Conservation (phyloP, 2,329 filamentous ascomycete species). For the Pseudogymnoascus destructans region DNA sequence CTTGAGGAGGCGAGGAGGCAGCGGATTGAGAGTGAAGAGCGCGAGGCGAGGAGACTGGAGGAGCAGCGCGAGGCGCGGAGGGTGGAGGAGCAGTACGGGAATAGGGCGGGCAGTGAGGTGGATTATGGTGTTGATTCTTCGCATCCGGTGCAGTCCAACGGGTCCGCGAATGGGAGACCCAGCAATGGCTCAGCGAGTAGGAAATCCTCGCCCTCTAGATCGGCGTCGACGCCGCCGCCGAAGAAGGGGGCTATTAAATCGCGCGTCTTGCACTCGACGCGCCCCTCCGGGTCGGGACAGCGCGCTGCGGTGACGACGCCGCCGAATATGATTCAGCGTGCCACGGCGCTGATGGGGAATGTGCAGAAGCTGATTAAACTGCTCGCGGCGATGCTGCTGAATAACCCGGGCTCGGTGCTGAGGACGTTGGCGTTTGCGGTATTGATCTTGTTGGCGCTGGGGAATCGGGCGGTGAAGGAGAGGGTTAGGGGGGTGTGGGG, state of each 20-base stretch:
- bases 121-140: slow-evolving; percentile 57
- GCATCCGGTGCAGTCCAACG: slow-evolving; percentile 13
- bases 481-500: slow-evolving; percentile 64
- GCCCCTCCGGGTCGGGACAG: slow-evolving; percentile 13
- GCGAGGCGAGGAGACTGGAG: slow-evolving; percentile 22
- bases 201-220: slow-evolving; percentile 23
- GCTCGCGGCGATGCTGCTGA: slow-evolving; percentile 36
- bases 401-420: slow-evolving; percentile 44
- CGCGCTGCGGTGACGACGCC: slow-evolving; percentile 13
- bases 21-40: slow-evolving; percentile 46
- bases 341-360: slow-evolving; percentile 39
- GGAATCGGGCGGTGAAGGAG: slow-evolving; percentile 61
- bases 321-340: slow-evolving; percentile 25
- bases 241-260: slow-evolving; percentile 13
- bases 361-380: slow-evolving; percentile 39
- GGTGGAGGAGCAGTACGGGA: slow-evolving; percentile 30
- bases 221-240: slow-evolving; percentile 21
- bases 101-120: slow-evolving; percentile 43
- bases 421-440: slow-evolving; percentile 65
- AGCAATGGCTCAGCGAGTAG: slow-evolving; percentile 25
- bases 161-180: slow-evolving; percentile 17
- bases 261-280: slow-evolving; percentile 9
- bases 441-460: slow-evolving; percentile 64
- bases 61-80: slow-evolving; percentile 27
- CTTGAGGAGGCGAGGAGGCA: slow-evolving; percentile 43